These are phyloP conservation scores for Zostera marina DNA, from an alignment of 116 monocot genomes.

Conservation along the genomic window DNA sequence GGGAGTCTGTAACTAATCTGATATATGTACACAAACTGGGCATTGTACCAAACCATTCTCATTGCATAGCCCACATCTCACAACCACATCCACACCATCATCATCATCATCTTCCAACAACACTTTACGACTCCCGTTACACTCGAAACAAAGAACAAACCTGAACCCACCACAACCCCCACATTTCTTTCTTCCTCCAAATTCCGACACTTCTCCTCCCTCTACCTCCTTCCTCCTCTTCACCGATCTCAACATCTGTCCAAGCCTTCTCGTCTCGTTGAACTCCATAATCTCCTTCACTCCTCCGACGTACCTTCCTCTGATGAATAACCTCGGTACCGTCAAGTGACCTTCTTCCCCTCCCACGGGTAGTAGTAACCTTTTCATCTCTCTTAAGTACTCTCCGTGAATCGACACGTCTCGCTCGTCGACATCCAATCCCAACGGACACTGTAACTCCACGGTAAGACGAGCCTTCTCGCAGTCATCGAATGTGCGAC, in stretches of 20 bases:
- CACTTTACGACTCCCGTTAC: slow-evolving; percentile 62
- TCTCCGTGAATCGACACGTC: slow-evolving; percentile 82
- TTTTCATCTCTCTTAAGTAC: slow-evolving; percentile 65
- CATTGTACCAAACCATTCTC: slow-evolving; percentile 81
- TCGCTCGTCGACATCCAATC: slow-evolving; percentile 54
- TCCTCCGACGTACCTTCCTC: slow-evolving; percentile 53
- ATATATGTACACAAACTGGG: slow-evolving; percentile 19
- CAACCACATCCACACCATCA: slow-evolving; percentile 24
- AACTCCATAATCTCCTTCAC: slow-evolving; percentile 40
- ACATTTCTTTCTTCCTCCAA: slow-evolving; percentile 19
- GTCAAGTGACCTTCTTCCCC: slow-evolving; percentile 23
- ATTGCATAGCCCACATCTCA: slow-evolving; percentile 52
- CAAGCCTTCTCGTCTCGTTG: slow-evolving; percentile 51
- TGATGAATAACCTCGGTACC: slow-evolving; percentile 39
- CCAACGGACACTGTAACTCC: slow-evolving; percentile 29
- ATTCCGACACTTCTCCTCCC: slow-evolving; percentile 15
- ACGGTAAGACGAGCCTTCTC: slow-evolving; percentile 43
- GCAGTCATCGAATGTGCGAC: slow-evolving; percentile 84
- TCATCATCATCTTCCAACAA: slow-evolving; percentile 30
- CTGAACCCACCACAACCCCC: slow-evolving; percentile 46
- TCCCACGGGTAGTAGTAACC: slow-evolving; percentile 11
- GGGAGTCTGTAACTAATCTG: no score
- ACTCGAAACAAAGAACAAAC: slow-evolving; percentile 51
- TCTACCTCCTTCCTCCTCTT: not conserved
- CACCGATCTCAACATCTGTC: slow-evolving; percentile 10